phyloP scores from a whole-genome alignment of 2,329 filamentous ascomycete species.

The Camptophora hylomeconis region DNA sequence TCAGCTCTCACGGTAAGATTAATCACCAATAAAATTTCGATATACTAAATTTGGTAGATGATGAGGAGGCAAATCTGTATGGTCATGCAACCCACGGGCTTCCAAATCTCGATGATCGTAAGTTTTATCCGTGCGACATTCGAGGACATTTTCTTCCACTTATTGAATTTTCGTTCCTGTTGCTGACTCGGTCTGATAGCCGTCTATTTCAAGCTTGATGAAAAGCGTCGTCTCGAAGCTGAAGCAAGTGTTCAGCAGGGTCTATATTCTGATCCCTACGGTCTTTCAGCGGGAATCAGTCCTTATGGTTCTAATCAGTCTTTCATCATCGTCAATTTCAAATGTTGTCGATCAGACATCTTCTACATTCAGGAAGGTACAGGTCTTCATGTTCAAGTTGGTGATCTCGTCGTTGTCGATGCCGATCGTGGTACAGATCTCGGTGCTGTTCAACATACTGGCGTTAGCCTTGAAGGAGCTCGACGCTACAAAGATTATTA shows the following conservation, averaged over 20 bases:
- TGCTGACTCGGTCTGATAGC: no score
- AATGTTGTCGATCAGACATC: constrained; percentile 86
- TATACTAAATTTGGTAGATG: constrained; percentile 19
- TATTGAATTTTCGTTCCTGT: no score
- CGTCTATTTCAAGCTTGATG: no score
- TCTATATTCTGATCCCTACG: no score
- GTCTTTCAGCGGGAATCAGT: no score
- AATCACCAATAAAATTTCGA: not conserved
- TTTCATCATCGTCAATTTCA: constrained; percentile 91
- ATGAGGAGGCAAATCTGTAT: constrained; percentile 25
- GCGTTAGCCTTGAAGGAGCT: constrained; percentile 75
- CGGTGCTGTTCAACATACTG: constrained; percentile 79
- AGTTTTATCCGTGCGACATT: no score
- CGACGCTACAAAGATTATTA: constrained; percentile 84
- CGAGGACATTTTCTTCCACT: no score
- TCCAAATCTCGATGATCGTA: constrained; percentile 28
- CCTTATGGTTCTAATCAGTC: no score
- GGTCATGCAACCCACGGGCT: constrained; percentile 24
- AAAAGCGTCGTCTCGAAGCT: no score
- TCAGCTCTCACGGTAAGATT: constrained; percentile 26
- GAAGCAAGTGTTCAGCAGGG: no score
- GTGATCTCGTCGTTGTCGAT: constrained; percentile 93
- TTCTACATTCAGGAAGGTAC: constrained; percentile 97
- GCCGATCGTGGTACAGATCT: constrained; percentile 93
- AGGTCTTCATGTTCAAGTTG: constrained; percentile 75